Evolutionary conservation across 768 basidiomycete genomes (phyloP).

Genomic region (Kwoniella sp.): DNA sequence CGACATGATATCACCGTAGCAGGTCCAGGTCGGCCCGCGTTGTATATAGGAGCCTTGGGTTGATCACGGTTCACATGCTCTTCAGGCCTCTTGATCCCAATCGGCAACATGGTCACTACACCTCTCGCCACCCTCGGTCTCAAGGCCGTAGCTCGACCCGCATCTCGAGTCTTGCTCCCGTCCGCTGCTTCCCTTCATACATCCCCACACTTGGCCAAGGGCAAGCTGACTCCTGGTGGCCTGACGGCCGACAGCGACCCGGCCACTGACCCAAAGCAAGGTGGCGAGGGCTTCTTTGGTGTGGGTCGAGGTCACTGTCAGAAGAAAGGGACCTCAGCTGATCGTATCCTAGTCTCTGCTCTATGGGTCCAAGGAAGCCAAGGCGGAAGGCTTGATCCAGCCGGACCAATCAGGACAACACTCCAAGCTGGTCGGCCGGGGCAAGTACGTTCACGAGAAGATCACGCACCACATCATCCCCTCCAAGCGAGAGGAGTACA

Average conservation of each 20-base stretch:
- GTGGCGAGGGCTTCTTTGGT: constrained; percentile 24
- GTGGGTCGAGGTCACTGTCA: constrained; percentile 13
- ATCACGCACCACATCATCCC: constrained; percentile 73
- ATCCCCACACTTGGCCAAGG: neutral
- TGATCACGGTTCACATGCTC: too few species aligned
- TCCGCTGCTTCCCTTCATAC: constrained; percentile 7
- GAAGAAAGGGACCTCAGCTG: neutral
- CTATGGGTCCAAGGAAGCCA: constrained; percentile 90
- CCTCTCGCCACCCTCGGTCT: neutral
- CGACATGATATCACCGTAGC: too few species aligned
- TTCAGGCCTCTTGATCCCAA: too few species aligned
- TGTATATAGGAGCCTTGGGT: too few species aligned
- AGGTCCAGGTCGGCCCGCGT: too few species aligned
- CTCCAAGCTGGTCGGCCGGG: constrained; percentile 79
- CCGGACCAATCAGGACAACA: constrained; percentile 61
- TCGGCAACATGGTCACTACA: neutral
- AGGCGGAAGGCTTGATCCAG: constrained; percentile 56
- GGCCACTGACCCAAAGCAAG: constrained; percentile 14
- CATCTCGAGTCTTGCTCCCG: neutral
- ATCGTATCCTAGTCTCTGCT: constrained; percentile 54
- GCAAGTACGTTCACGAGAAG: constrained; percentile 64
- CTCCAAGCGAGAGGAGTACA: constrained; percentile 73
- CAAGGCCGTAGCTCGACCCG: neutral
- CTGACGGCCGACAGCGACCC: constrained; percentile 5
- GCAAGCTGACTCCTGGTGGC: constrained; percentile 2